A percentile compares a stretch with the other conserved stretches of the same genome.
Evolutionary conservation across 495 filamentous ascomycete genomes (phyloP).

Genomic region (Amorphotheca resinae): DNA sequence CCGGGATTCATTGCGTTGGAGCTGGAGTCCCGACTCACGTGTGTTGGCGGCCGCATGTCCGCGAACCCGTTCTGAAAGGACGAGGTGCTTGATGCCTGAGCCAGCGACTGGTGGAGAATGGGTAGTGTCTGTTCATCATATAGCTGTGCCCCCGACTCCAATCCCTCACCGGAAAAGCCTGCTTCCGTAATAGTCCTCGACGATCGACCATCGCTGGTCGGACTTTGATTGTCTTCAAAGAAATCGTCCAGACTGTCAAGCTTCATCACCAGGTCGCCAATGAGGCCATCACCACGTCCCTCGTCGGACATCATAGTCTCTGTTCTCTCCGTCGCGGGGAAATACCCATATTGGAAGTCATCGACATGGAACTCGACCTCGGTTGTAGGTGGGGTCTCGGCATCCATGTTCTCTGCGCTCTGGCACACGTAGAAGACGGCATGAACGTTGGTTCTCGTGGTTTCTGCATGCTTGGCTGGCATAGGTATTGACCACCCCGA

Average conservation of each 20-base stretch:
- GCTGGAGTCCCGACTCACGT: conserved; percentile 28
- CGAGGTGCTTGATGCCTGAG: conserved; percentile 52
- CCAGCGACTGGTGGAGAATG: conserved; percentile 73
- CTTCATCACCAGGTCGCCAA: conserved; percentile 77
- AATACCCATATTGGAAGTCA: conserved; percentile 73
- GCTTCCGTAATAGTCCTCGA: conserved; percentile 54
- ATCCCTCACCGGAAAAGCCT: conserved; percentile 37
- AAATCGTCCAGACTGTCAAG: conserved; percentile 92
- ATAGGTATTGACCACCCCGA: conserved; percentile 94
- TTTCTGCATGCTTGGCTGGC: conserved; percentile 74
- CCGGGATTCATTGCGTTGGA: conserved; percentile 52
- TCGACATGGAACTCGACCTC: conserved; percentile 88
- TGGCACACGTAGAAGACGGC: conserved; percentile 88
- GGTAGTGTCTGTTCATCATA: conserved; percentile 93
- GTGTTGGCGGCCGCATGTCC: conserved; percentile 47
- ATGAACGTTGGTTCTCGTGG: conserved; percentile 85
- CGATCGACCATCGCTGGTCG: conserved; percentile 41
- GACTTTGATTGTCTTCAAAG: conserved; percentile 55
- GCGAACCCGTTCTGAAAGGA: conserved; percentile 86
- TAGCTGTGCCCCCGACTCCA: conserved; percentile 69
- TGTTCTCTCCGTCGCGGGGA: conserved; percentile 54
- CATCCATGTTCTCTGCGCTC: conserved; percentile 42
- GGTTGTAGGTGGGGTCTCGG: conserved; percentile 54
- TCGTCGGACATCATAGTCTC: conserved; percentile 91
- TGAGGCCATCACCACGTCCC: conserved; percentile 55